phyloP scores from a whole-genome alignment of 768 basidiomycete species.

The Podaxis carcinomalis region DNA sequence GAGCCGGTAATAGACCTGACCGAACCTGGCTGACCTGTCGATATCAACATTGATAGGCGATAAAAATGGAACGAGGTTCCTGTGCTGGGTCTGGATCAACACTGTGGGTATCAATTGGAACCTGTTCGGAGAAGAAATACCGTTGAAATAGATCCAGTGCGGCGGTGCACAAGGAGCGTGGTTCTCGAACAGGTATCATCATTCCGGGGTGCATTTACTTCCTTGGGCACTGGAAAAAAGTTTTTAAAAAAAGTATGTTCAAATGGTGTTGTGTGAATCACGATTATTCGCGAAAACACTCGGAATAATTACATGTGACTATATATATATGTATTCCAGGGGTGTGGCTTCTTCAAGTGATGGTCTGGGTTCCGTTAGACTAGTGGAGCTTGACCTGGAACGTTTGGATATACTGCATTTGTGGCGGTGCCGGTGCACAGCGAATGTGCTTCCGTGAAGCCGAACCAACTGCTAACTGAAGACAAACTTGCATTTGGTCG shows the following conservation, averaged over 20 bases:
- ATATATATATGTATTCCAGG: no score
- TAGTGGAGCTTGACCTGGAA: background rate
- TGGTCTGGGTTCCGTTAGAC: background rate
- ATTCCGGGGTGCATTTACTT: background rate
- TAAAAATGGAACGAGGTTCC: constrained; percentile 1
- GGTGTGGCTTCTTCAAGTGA: no score
- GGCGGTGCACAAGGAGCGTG: background rate
- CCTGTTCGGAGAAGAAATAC: background rate
- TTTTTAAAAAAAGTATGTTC: background rate
- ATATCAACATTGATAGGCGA: background rate
- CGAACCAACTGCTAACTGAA: background rate
- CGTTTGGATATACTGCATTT: background rate
- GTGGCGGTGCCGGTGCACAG: background rate
- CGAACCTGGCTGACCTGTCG: background rate
- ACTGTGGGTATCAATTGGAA: background rate
- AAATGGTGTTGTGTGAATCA: background rate
- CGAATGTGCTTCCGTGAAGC: background rate
- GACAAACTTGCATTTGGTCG: background rate
- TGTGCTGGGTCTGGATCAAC: background rate
- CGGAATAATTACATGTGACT: background rate
- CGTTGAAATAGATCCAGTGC: background rate
- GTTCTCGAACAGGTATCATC: background rate
- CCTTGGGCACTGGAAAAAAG: no score
- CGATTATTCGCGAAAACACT: background rate
- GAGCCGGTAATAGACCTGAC: background rate